Base-by-base conservation (phyloP, 1,284 basidiomycete genomes). In the Rhodotorula sp. region DNA sequence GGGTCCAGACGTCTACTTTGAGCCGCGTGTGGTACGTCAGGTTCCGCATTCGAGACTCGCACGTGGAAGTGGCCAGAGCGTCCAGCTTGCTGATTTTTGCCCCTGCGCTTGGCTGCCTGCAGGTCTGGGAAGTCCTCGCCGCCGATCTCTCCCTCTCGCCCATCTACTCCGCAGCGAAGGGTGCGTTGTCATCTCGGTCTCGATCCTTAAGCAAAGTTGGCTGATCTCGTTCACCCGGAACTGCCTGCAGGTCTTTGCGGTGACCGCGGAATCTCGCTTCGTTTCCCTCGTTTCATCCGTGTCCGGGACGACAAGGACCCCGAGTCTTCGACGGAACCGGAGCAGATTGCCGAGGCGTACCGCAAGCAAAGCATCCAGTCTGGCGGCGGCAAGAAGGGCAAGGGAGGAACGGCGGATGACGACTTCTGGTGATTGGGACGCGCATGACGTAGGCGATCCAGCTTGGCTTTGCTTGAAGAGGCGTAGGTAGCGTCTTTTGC, bases 331-430 rank as follows among this genome's bases (percentile, higher is more conserved):
- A 99, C 97, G 21, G 87, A 89, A 8, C 89, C 93, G 5, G 94
- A 97, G 79, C 93, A 96, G 91, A 90, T 99, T 76, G 91, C 93
- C 64, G 93, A 96, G 78, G 97, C 98, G 89, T 99, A 98, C 82
- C 87, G 91, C 80, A 85, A 88, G 57, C 96, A 99, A 81, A 90
- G 88, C 21, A 87, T 93, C 49, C 89, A 92, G 86, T 84, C 68
- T 85, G 84, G 73, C 83, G 86, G 54, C 85, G 68, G 68, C 39
- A 70, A 67, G 61, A 59, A 56, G 34, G 90, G 89, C 81, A 79
- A 80, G 62, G 80, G 78, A 21, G 86, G 81, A 3, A 86, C 83
- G 26, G 90, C 83, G 3, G 63, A 64, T 3, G 92, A 91, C 63
- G 93, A 87, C 58, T 97, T 96, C 82, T 98, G 95, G 92, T 96